A percentile compares a stretch with the other conserved stretches of the same genome.
These are phyloP conservation scores for Yamadazyma pseudoaaseri DNA, from an alignment of 1,139 yeast species.

Conservation along the genomic window DNA sequence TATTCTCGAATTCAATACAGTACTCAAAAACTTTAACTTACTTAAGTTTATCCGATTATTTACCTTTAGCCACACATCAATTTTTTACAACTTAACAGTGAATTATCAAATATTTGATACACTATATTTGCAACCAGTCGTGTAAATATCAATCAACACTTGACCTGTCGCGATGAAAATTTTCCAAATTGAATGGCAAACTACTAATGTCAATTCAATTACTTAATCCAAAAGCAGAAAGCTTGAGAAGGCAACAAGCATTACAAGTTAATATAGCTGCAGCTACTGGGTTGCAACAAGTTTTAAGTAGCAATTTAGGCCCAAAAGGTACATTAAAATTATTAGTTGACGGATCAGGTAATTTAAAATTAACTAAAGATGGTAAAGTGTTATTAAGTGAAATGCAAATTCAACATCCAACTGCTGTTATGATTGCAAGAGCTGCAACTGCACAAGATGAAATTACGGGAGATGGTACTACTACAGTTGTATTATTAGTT, in stretches of 20 bases:
- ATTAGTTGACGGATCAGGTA: constrained; percentile 96
- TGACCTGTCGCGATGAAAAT: constrained; percentile 4
- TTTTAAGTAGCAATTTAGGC: constrained; percentile 86
- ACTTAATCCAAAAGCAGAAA: constrained; percentile 95
- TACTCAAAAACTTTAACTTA: too few relatives aligned
- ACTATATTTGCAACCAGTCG: too few relatives aligned
- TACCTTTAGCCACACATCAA: too few relatives aligned
- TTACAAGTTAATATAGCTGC: constrained; percentile 92
- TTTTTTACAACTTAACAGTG: too few relatives aligned
- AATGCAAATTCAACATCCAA: constrained; percentile 99
- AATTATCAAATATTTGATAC: too few relatives aligned
- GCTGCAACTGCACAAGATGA: constrained; percentile 99
- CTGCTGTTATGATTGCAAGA: constrained; percentile 97
- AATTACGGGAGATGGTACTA: constrained; percentile 98
- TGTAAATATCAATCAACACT: too few relatives aligned
- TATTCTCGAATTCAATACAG: too few relatives aligned
- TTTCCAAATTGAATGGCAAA: constrained; percentile 1
- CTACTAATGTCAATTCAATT: constrained; percentile 63
- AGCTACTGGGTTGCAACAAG: constrained; percentile 95
- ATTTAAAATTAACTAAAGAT: constrained; percentile 92
- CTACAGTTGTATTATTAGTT: constrained; percentile 92
- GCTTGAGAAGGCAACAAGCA: constrained; percentile 91
- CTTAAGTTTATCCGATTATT: too few relatives aligned
- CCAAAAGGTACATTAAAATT: constrained; percentile 97
- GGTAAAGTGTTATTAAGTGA: constrained; percentile 92